Base-by-base conservation (phyloP, 2,329 filamentous ascomycete genomes). In the Arachnomyces sp. region DNA sequence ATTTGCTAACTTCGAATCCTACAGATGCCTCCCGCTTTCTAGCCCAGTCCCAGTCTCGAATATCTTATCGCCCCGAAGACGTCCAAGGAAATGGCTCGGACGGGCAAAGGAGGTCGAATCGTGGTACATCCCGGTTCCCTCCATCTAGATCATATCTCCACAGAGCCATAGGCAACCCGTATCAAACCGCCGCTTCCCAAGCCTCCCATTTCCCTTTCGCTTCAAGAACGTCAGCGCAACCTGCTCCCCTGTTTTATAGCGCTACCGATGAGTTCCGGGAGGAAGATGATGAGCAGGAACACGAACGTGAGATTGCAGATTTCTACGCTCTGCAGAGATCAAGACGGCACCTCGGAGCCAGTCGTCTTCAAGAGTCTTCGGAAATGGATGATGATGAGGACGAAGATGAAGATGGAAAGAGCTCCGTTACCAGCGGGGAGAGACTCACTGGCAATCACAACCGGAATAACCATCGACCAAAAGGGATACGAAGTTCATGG, bases 11-110 rank as follows among this genome's bases (percentile, higher is more conserved):
- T 25, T 25, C 20, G 20, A 25, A 25, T 5, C 39, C 40, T 39
- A 39, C 57, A 95, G 92, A 96, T 81, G 92, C 92, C 56, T 96
- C 90, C 51, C 83, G 82, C 53, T 98, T 98, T 63, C 79, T 98
- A 55, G 86, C 89, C 46, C 92, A 96, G 76, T 95, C 89, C 51
- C 89, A 94, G 71, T 94, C 89, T 46, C 82, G 87, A 48, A 72
- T 96, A 55, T 86, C 83, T 51, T 79, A 88, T 66, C 77, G 82
- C 59, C 65, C 76, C 44, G 77, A 77, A 42, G 62, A 68, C 38
- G 49, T 59, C 39, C 63, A 71, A 51, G 55, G 63, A 49, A 68
- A 63, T 56, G 68, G 65, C 36, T 59, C 67, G 56, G 71, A 67
- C 54, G 70, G 68, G 46, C 63, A 63, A 49, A 65, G 61, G 52